Evolutionary conservation across 1,284 basidiomycete genomes (phyloP), one percentile per base, ranked within the genome.

Genomic region (Laetiporus sulphureus): DNA sequence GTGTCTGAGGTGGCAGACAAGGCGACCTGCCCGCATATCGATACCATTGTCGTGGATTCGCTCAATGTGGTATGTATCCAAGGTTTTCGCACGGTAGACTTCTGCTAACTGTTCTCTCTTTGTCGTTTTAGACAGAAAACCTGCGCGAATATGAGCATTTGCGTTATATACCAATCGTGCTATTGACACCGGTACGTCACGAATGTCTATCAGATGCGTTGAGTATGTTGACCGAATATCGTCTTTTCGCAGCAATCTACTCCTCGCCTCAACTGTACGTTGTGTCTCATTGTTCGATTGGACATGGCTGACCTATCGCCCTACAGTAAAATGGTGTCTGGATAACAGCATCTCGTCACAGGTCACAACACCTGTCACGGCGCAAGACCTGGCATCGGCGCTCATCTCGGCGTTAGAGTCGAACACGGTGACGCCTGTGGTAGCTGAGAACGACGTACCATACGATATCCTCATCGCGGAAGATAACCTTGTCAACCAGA

Each of bases 401-500:
- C 77, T 99, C 19, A 83, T 97, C 32, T 90, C 92, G 1, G 96
- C 96, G 0, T 76, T 99, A 42, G 96, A 99, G 62, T 90, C 88
- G 40, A 93, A 92, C 57, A 83, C 92, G 32, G 82, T 89, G 38
- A 88, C 83, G 48, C 89, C 90, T 0, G 86, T 77, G 48, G 80
- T 79, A 36, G 81, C 72, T 42, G 83, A 79, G 23, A 90, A 86
- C 61, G 91, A 97, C 54, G 77, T 91, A 15, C 77, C 83, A 5
- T 93, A 91, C 64, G 91, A 91, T 62, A 95, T 98, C 49, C 73
- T 99, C n/a, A 77, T 99, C 5, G 95, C 95, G 0, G 95, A 99
- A 62, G 96, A 99, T 64, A 99, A 99, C 58, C 69, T 95, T 51
- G 95, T 99, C 48, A 99, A 99, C 68, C 95, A 99, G 70, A 91